Evolutionary conservation across 208 protist genomes (phyloP), one percentile per base, ranked within the genome.

Genomic region (Acanthamoeba royreba): DNA sequence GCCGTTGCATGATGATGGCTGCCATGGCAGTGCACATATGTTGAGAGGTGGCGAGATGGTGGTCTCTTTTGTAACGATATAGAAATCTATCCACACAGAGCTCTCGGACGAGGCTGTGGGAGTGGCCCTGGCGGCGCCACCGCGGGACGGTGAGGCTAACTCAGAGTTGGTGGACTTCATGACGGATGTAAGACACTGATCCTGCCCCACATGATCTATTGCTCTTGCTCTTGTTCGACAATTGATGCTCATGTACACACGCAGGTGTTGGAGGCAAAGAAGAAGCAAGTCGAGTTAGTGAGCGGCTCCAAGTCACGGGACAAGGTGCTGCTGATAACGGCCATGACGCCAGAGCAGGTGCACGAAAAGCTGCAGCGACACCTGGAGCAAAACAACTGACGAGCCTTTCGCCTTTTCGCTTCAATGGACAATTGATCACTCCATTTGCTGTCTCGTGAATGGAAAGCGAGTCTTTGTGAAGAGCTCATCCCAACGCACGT

Each of bases 131-230:
- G 53, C 46, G 1, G 83, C 83, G n/a, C 83, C 83, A 19, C 83
- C 83, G 53, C 11, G 46, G 46, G 83, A 90, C 46, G 83, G 83
- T 5, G 53, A 90, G 28, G 83, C 83, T 52, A 90, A 90, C 83
- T 35, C 52, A 25, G 83, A 90, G 49, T 52, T 90, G 45, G 52
- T 90, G 0, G 38, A 69, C 49, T 90, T 69, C 52, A 90, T 90
- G 83, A 4, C 83, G 1, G 83, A 53, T 45, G 83, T 90, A 69
- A 9, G 8, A n/a, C n/a, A n/a, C 49, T 1, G n/a, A n/a, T n/a
- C n/a, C 52, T 46, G 9, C 0, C n/a, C 46, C 69, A 5, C 22
- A 46, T 7, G 2, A 11, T n/a, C 63, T n/a, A 13, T 74, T 7
- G 4, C 5, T 38, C 42, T n/a, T n/a, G 7, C 61, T 31, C 7